Evolutionary conservation across 441 rosid genomes (phyloP), one percentile per base, ranked within the genome.

Genomic region (Gossypium trilobum): DNA sequence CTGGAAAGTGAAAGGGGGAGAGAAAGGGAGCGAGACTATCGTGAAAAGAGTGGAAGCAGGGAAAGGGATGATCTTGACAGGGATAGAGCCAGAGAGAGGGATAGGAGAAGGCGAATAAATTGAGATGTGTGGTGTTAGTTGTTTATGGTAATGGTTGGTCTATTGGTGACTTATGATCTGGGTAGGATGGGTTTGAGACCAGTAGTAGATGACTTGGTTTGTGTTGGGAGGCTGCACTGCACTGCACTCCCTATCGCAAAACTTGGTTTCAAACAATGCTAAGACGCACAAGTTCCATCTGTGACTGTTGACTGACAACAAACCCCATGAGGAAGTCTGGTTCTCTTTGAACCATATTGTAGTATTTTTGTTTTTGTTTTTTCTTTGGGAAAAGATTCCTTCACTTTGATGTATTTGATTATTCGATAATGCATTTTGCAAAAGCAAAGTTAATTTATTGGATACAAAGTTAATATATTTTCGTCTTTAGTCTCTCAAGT

Each of bases 41-140:
- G 80, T 2, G 97, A 95, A 76, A 93, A 90, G 85, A 93, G 97
- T 73, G 86, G 87, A 80, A 95, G 98, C 85, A 87, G 83, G 79
- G 99, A 95, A 78, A 74, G 95, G 76, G 95, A 86, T 54, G 96
- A 93, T 73, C 84, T 84, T 70, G 96, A 85, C 70, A 88, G 90
- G 84, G 94, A 23, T 68, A 83, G 88, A 79, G 77, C 83, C 61
- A 83, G 89, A 74, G 97, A 78, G 27, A 72, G 85, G 57, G 88
- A 85, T 56, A 81, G 90, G 77, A 77, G 91, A 74, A 78, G 89
- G 78, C 82, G 89, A 73, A 72, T 74, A 36, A 85, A 85, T 80
- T 86, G 82, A 85, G 79, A 64, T 25, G 8, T 5, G 1, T 48
- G 52, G 17, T 29, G n/a, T 48, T 48, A 67, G 22, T 22, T 48